Evolutionary conservation across 2,329 filamentous ascomycete genomes (phyloP), one percentile per base, ranked within the genome.

Genomic region (Nigrograna mackinnonii): DNA sequence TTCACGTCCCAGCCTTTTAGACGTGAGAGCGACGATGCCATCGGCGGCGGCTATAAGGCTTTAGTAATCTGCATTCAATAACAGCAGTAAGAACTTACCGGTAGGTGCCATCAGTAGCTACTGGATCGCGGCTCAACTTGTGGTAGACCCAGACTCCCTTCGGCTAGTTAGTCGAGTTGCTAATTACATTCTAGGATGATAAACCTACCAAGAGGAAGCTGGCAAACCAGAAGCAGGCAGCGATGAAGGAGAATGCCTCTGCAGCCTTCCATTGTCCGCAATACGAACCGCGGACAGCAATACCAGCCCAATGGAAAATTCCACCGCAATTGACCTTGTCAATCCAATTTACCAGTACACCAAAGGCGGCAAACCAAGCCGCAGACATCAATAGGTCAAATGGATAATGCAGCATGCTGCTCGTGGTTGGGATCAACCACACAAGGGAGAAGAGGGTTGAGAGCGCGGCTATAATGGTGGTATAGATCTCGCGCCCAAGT

Each of bases 191-290:
- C 6, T 12, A 36, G 17, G 4, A 36, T 9, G 13, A 7, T 9
- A 7, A 20, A 36, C 34, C 22, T 36, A 36, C 34, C 34, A 58
- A 38, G 12, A 59, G 31, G 30, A 52, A 57, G 35, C 83, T 86
- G 11, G 74, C 79, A 30, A 90, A 77, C 86, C 86, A 91, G 59
- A 84, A 74, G 52, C 87, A 76, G 41, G 85, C 85, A 2, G 83
- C 85, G 41, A 90, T 68, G 70, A 91, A 91, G 36, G 77, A 72
- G 59, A 91, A 90, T 4, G 86, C 86, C 54, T 88, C 79, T 47
- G 81, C 76, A 30, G 87, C 81, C 70, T 86, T 89, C 79, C 82
- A 87, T 55, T 82, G 79, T 44, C 80, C 76, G 67, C 87, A 92
- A n/a, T 66, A 63, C 34, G 77, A 50, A 31, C 52, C 11, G 19